phyloP scores from a whole-genome alignment of 176 grass and related monocot genomes.

The Lolium multiflorum region DNA sequence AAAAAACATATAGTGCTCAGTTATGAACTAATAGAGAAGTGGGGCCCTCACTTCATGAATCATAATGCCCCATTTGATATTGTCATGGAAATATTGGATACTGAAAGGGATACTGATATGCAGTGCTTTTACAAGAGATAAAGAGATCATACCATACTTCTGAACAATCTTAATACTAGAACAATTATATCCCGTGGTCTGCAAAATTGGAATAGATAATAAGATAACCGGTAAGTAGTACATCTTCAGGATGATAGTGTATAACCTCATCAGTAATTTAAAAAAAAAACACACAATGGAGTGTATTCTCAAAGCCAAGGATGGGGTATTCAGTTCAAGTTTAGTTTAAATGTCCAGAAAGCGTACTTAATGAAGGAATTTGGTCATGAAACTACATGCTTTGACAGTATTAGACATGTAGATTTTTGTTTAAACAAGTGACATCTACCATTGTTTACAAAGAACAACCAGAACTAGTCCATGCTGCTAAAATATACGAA shows the following conservation, averaged over 20 bases:
- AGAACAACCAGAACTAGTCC: not conserved
- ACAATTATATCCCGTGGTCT: conserved; percentile 87
- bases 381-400: not conserved
- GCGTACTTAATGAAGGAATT: not conserved
- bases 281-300: not conserved
- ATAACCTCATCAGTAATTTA: not conserved
- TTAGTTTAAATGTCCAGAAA: conserved; percentile 2
- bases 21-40: not conserved
- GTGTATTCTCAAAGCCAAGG: not conserved
- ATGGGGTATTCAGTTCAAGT: not conserved
- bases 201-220: conserved; percentile 32
- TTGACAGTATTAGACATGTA: not conserved
- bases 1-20: not conserved
- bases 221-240: conserved; percentile 24
- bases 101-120: not conserved
- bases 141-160: conserved; percentile 66
- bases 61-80: conserved; percentile 10
- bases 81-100: not conserved
- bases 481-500: conserved; percentile 9
- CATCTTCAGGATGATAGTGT: not conserved
- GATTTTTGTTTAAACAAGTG: conserved; percentile 1
- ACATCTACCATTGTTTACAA: not conserved
- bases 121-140: conserved; percentile 21
- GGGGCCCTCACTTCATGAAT: not conserved
- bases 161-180: conserved; percentile 83